Percentiles rank a stretch among this genome's conserved stretches.
Evolutionary conservation across 441 rosid genomes (phyloP).

Genomic region (Capsella rubella): DNA sequence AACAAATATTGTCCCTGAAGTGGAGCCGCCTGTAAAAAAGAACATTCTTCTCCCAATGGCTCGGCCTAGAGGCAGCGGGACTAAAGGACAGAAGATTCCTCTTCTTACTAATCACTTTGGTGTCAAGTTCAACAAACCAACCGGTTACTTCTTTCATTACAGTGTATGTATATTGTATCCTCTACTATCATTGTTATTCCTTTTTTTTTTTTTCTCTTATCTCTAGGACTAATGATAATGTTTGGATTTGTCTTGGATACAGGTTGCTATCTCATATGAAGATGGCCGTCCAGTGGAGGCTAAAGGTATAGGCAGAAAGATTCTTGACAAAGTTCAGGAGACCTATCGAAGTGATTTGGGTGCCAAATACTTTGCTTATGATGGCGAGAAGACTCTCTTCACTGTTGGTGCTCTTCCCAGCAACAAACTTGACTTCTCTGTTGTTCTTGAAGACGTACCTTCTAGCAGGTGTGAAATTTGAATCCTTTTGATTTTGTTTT

Average conservation of each 20-base stretch:
- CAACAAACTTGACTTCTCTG: conserved; percentile 59
- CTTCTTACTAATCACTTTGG: conserved; percentile 63
- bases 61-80: conserved; percentile 49
- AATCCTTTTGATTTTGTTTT: neutral
- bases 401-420: conserved; percentile 56
- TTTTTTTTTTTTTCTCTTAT: neutral
- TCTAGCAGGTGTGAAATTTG: conserved; percentile 51
- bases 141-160: conserved; percentile 58
- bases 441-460: conserved; percentile 55
- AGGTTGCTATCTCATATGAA: conserved; percentile 64
- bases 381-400: conserved; percentile 64
- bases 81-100: conserved; percentile 52
- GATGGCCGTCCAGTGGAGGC: conserved; percentile 64
- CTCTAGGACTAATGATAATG: neutral
- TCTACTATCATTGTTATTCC: neutral
- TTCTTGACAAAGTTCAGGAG: conserved; percentile 58
- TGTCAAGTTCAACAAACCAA: conserved; percentile 49
- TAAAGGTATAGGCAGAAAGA: conserved; percentile 58
- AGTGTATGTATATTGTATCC: conserved; percentile 48
- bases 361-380: conserved; percentile 64
- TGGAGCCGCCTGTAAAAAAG: conserved; percentile 44
- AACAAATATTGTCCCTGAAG: conserved; percentile 45
- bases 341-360: conserved; percentile 54
- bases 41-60: conserved; percentile 54
- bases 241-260: conserved; percentile 10